These are phyloP conservation scores for Aristolochia contorta DNA, from an alignment of 164 flowering plant species.

Conservation along the genomic window DNA sequence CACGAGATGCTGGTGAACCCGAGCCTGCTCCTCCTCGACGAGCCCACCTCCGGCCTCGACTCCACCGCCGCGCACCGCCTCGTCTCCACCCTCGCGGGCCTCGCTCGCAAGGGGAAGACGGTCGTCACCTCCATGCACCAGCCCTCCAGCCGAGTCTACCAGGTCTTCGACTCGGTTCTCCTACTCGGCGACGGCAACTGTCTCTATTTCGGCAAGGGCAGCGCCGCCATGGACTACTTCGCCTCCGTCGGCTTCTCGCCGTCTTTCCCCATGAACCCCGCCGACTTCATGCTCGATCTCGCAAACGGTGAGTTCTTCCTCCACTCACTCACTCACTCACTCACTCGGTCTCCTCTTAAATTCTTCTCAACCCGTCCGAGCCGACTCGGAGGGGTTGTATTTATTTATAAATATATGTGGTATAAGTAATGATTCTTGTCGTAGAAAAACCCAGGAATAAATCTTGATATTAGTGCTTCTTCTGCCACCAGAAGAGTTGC, in stretches of 20 bases:
- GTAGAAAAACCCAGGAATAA: too few relatives aligned
- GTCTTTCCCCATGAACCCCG: slow-evolving; percentile 76
- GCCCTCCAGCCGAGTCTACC: slow-evolving; percentile 78
- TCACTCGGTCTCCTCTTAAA: too few relatives aligned
- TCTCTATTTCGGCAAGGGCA: slow-evolving; percentile 57
- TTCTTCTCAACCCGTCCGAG: neutral
- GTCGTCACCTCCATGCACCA: slow-evolving; percentile 77
- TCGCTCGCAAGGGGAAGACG: slow-evolving; percentile 75
- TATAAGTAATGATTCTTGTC: too few relatives aligned
- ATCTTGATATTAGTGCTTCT: too few relatives aligned
- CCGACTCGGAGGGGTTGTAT: too few relatives aligned
- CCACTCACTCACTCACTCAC: too few relatives aligned
- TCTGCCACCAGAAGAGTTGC: too few relatives aligned
- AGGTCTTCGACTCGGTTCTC: slow-evolving; percentile 61
- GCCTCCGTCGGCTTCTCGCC: slow-evolving; percentile 57
- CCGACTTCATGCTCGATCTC: slow-evolving; percentile 90
- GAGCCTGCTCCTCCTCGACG: slow-evolving; percentile 66
- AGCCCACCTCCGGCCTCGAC: slow-evolving; percentile 89
- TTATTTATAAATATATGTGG: too few relatives aligned
- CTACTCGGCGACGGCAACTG: slow-evolving; percentile 64
- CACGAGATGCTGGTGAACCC: slow-evolving; percentile 87
- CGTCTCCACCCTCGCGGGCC: slow-evolving; percentile 31
- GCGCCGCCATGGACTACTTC: slow-evolving; percentile 60
- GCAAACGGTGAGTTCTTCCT: slow-evolving; percentile 65
- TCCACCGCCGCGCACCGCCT: slow-evolving; percentile 73